Evolutionary conservation across 169 alveolate genomes (phyloP).

Genomic region (Cyclospora cayetanensis): DNA sequence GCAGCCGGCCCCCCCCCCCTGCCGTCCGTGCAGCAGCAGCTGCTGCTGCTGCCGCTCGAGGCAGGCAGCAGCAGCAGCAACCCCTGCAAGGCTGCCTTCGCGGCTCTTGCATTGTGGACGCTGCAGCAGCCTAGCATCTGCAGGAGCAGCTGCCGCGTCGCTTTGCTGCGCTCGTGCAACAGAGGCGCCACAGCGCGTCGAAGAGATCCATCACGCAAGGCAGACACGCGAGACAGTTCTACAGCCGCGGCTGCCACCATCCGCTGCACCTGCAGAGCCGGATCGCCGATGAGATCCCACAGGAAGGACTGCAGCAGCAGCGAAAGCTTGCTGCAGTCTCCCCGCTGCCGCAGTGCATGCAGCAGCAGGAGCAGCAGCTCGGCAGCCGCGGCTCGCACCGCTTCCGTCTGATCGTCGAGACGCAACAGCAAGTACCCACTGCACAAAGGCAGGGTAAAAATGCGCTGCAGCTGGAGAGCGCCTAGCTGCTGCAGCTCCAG

Average conservation of each 20-base stretch:
- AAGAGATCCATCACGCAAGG: slow-evolving; percentile 65
- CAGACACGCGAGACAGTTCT: slow-evolving; percentile 46
- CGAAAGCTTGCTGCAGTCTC: slow-evolving; percentile 35
- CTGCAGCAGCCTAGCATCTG: slow-evolving; percentile 54
- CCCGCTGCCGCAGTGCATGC: slow-evolving; percentile 25
- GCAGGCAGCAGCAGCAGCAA: slow-evolving; percentile 57
- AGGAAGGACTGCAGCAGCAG: slow-evolving; percentile 71
- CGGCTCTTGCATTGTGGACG: slow-evolving; percentile 29
- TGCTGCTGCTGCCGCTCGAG: slow-evolving; percentile 7
- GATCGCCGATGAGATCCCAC: slow-evolving; percentile 59
- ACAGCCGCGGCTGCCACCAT: slow-evolving; percentile 62
- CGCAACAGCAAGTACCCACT: slow-evolving; percentile 53
- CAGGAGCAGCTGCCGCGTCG: slow-evolving; percentile 55
- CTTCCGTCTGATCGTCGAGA: slow-evolving; percentile 33
- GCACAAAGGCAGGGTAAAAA: slow-evolving; percentile 13
- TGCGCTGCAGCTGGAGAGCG: slow-evolving; percentile 50
- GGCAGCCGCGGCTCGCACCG: slow-evolving; percentile 48
- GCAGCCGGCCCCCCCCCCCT: too few species aligned
- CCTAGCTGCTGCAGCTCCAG: slow-evolving; percentile 67
- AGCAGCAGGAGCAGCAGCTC: slow-evolving; percentile 61
- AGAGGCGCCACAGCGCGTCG: slow-evolving; percentile 62
- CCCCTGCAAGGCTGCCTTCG: slow-evolving; percentile 62
- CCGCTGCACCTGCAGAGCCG: slow-evolving; percentile 37
- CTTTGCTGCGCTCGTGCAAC: slow-evolving; percentile 51
- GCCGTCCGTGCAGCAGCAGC: slow-evolving; percentile 17